Evolutionary conservation across 1,284 basidiomycete genomes (phyloP).

Genomic region (Hymenochaete sp.): DNA sequence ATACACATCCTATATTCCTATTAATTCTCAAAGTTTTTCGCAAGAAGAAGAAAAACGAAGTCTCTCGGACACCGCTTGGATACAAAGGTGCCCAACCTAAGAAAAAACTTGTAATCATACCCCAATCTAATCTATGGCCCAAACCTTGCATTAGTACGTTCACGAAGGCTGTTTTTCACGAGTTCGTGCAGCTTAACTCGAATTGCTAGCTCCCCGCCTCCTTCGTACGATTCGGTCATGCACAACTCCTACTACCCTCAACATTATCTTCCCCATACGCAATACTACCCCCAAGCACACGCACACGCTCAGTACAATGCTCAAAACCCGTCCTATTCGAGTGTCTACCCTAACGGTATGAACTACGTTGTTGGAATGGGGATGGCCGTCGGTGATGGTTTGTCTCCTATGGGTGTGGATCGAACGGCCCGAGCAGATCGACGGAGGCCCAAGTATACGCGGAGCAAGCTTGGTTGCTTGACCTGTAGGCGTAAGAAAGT

Average conservation of each 20-base stretch:
- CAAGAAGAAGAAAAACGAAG: too few species aligned
- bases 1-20: too few species aligned
- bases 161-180: neutral
- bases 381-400: too few species aligned
- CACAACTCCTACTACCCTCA: conserved; percentile 12
- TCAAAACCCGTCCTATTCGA: conserved; percentile 11
- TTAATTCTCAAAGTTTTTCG: too few species aligned
- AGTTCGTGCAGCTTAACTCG: neutral
- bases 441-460: conserved; percentile 27
- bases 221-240: neutral
- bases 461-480: conserved; percentile 27
- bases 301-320: conserved; percentile 9
- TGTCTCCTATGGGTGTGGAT: too few species aligned
- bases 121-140: conserved; percentile 14
- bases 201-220: conserved; percentile 3
- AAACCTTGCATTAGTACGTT: conserved; percentile 17
- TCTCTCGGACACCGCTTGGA: too few species aligned
- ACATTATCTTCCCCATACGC: conserved; percentile 9
- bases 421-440: conserved; percentile 15
- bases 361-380: too few species aligned
- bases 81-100: too few species aligned
- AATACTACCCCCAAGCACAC: conserved; percentile 15
- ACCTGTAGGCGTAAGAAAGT: conserved; percentile 28
- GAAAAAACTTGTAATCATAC: too few species aligned
- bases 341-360: too few species aligned